Percentiles rank a stretch among this genome's conserved stretches.
These are phyloP conservation scores for Kodamaea lidongshanica DNA, from an alignment of 805 yeast genomes.

Conservation along the genomic window DNA sequence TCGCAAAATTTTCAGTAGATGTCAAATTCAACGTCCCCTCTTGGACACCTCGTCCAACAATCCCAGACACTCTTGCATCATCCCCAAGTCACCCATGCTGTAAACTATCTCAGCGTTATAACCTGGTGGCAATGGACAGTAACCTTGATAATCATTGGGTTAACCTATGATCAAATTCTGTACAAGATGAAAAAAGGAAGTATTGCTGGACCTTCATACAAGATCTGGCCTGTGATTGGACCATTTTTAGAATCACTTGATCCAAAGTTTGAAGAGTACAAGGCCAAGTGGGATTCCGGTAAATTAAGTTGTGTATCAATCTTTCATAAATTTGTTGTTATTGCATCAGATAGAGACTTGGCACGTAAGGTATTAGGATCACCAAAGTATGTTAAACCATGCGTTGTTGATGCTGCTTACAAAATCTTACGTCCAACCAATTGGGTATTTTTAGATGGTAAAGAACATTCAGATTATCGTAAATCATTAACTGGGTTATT, in stretches of 20 bases:
- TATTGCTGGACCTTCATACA: constrained; percentile 84
- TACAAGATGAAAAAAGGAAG: constrained; percentile 78
- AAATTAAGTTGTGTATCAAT: constrained; percentile 94
- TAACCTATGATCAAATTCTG: constrained; percentile 68
- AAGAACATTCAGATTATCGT: constrained; percentile 91
- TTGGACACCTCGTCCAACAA: background rate
- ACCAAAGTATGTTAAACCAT: constrained; percentile 87
- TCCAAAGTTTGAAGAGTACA: constrained; percentile 92
- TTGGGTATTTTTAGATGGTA: constrained; percentile 98
- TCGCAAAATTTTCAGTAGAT: background rate
- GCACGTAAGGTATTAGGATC: constrained; percentile 82
- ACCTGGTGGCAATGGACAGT: constrained; percentile 52
- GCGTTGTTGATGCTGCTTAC: constrained; percentile 95
- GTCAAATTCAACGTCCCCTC: constrained; percentile 3
- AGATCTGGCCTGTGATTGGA: constrained; percentile 93
- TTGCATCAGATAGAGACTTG: constrained; percentile 82
- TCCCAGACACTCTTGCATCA: constrained; percentile 1
- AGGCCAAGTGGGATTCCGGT: constrained; percentile 92
- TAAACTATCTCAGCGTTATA: constrained; percentile 17
- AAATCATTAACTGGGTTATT: constrained; percentile 84
- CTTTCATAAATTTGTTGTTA: constrained; percentile 95
- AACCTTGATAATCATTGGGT: constrained; percentile 40
- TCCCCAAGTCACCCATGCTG: constrained; percentile 10
- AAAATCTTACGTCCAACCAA: constrained; percentile 91
- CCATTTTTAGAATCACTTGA: constrained; percentile 91